Evolutionary conservation across 129 eudicot genomes (phyloP).

Genomic region (Ambrosia artemisiifolia): DNA sequence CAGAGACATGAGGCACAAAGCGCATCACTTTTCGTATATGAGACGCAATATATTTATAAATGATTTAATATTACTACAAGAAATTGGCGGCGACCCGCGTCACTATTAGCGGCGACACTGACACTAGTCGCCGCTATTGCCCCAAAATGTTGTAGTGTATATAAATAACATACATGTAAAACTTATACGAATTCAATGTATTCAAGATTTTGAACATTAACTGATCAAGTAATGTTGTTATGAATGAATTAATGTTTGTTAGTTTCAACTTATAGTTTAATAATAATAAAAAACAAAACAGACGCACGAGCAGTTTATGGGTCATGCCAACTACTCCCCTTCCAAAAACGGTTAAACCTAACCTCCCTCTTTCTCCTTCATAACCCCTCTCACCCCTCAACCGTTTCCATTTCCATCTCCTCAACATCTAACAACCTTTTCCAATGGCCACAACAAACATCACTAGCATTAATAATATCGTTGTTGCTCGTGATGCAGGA

Average conservation of each 20-base stretch:
- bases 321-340: slow-evolving; percentile 34
- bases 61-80: too few species aligned
- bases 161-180: too few species aligned
- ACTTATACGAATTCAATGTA: too few species aligned
- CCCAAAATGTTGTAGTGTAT: too few species aligned
- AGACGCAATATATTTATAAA: too few species aligned
- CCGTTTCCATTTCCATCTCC: slow-evolving; percentile 10
- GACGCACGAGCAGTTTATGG: slow-evolving; percentile 32
- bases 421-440: too few species aligned
- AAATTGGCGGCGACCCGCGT: too few species aligned
- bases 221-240: neutral
- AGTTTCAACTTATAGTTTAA: neutral
- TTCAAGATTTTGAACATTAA: neutral
- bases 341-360: slow-evolving; percentile 14
- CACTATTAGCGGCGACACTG: too few species aligned
- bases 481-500: neutral
- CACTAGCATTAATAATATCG: too few species aligned
- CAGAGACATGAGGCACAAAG: too few species aligned
- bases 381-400: slow-evolving; percentile 28
- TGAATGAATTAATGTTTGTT: neutral
- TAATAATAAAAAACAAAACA: slow-evolving; percentile 4
- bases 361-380: slow-evolving; percentile 3
- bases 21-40: too few species aligned
- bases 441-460: neutral
- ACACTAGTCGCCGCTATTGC: too few species aligned